Evolutionary conservation across 768 basidiomycete species (phyloP), one percentile per base, ranked within the genome.

Genomic region (Crassisporium funariophilum): DNA sequence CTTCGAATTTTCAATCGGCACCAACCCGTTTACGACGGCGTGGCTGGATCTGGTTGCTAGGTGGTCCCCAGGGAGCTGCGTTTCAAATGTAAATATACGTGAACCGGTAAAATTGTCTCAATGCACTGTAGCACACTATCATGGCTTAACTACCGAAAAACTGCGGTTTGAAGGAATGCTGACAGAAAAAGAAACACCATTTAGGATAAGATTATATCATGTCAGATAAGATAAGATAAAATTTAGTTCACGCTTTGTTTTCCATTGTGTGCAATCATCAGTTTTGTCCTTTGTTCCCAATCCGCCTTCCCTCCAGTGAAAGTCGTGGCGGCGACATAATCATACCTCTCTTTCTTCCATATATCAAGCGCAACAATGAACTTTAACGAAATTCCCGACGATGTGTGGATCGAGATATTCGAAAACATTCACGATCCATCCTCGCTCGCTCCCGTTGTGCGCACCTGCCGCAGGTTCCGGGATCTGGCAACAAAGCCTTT

Each of bases 331-430:
- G n/a, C n/a, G n/a, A n/a, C n/a, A n/a, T n/a, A n/a, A n/a, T n/a
- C n/a, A n/a, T n/a, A n/a, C n/a, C n/a, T n/a, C n/a, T n/a, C n/a
- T n/a, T n/a, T n/a, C n/a, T n/a, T n/a, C n/a, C n/a, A n/a, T n/a
- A n/a, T n/a, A n/a, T n/a, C n/a, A 5, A n/a, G 10, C 29, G n/a
- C 35, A 22, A 22, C 4, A 15, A 55, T 52, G 47, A 51, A 55
- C 19, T 44, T 57, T 25, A 45, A 52, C 23, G 35, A 46, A 10
- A 57, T 67, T 8, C 57, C 61, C 3, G 65, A 63, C 38, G 65
- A 67, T 41, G 51, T 67, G n/a, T 67, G 63, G 62, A 61, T 67
- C 11, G 55, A 57, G 17, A 52, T 67, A 11, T 67, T 67, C 41
- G 62, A 65, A 36, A 41, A 55, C 9, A 41, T 64, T 10, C 35